Base-by-base conservation (phyloP, 2,329 filamentous ascomycete species). In the Phyllosticta capitalensis region DNA sequence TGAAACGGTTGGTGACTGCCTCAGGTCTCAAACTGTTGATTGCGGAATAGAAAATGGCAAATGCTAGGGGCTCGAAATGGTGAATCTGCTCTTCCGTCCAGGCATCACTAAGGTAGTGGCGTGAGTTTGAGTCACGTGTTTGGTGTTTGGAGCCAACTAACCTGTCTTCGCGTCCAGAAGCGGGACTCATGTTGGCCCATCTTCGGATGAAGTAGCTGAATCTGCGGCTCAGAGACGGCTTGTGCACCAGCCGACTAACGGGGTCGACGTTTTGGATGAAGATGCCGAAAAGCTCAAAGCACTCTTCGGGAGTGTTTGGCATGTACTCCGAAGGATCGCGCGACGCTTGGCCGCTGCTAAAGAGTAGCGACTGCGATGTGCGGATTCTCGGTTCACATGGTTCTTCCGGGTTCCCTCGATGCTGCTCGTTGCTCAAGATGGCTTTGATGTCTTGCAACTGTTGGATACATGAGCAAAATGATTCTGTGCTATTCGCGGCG, bases 31-130 rank as follows among this genome's bases (percentile, higher is more conserved):
- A 59, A 6, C 70, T 69, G 57, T 72, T 72, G 56, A 72, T 65
- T 4, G 71, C 69, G 24, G 71, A 69, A 54, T 69, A 73, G 58
- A 70, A 73, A 9, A 73, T 67, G 9, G 71, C 69, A 58, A 71
- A 74, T 1, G 65, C 66, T 7, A 74, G 63, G 3, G 72, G 71
- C 52, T 71, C 69, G 1, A 57, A 56, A 17, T 54, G 52, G 48
- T 56, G 54, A 5, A 61, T 45, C 17, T 61, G 59, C 20, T 57
- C 59, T 28, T 60, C 58, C 19, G 50, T 56, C 49, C 54, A 60
- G 30, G 50, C 26, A 24, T 60, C 58, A 20, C 55, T 48, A n/a
- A n/a, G n/a, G n/a, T n/a, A 28, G 33, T 24, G 33, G 52, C 54
- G 57, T 7, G 19, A 5, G 24, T 33, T 22, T 52, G 24, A 30